Evolutionary conservation across 352 stramenopile genomes (phyloP), one percentile per base, ranked within the genome.

Genomic region (Phytophthora melonis): DNA sequence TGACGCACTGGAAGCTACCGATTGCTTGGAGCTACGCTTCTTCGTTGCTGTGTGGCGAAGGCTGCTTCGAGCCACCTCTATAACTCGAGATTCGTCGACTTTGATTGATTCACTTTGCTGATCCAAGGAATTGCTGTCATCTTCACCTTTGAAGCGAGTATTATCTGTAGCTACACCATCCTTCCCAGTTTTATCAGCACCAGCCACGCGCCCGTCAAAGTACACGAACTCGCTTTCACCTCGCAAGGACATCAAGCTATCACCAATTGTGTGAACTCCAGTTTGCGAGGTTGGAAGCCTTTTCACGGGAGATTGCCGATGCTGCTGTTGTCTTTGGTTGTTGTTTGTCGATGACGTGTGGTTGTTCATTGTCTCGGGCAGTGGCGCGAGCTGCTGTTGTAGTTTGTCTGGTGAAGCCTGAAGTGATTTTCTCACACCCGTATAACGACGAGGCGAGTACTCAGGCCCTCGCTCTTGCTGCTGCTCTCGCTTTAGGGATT

Each of bases 211-310:
- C 1, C 74, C 75, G 54, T 88, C 72, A 39, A 90, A 90, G 58
- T 87, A 90, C 14, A 90, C 84, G 5, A 92, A 74, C 36, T 79
- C 81, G 68, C 84, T 92, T 41, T 92, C 84, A 18, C 82, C 85
- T 8, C 74, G 63, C 5, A 92, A 64, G 14, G 80, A 86, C 1
- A 50, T 55, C 19, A 73, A 58, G 49, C 64, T 71, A 10, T 61
- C 61, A 3, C 58, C 58, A 41, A 58, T 32, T 41, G 61, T 41
- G 18, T 25, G 43, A 21, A 19, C 49, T 30, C n/a, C 11, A 55
- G 36, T 21, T 6, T 57, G 56, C 21, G 55, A 49, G 39, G 27
- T 2, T 56, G 45, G 25, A 49, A 43, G 53, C 4, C 13, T 18
- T 18, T 56, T 61, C 8, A 58, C 14, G 5, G 65, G 9, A 49